A percentile compares a stretch with the other conserved stretches of the same genome.
Conservation (phyloP, 768 basidiomycete genomes). For the Pulveroboletus sp. region DNA sequence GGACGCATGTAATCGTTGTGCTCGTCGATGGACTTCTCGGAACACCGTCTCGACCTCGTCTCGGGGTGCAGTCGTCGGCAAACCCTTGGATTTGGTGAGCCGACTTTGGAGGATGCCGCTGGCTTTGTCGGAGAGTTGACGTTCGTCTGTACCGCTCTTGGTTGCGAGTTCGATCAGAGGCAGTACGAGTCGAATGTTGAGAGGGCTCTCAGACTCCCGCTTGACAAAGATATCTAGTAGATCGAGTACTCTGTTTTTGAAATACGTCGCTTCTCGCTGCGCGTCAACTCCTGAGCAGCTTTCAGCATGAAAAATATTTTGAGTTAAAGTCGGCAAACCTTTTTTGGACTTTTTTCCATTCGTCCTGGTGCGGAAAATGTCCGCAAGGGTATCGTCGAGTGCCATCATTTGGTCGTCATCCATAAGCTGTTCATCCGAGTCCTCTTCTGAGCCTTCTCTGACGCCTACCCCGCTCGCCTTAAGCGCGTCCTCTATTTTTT, state of each 20-base stretch:
- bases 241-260: slow-evolving; percentile 95
- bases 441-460: slow-evolving; percentile 51
- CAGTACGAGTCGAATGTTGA: slow-evolving; percentile 62
- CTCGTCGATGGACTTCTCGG: slow-evolving; percentile 66
- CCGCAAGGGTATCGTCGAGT: slow-evolving; percentile 87
- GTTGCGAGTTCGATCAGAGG: slow-evolving; percentile 78
- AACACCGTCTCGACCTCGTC: slow-evolving; percentile 46
- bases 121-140: slow-evolving; percentile 87
- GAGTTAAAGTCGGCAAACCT: slow-evolving; percentile 42
- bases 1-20: slow-evolving; percentile 60
- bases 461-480: slow-evolving; percentile 57
- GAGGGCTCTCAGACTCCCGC: slow-evolving; percentile 71
- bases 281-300: slow-evolving; percentile 46
- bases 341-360: slow-evolving; percentile 61
- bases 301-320: background rate
- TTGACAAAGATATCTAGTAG: slow-evolving; percentile 85
- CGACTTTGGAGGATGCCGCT: slow-evolving; percentile 73
- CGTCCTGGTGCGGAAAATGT: slow-evolving; percentile 73
- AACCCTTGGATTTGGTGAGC: slow-evolving; percentile 71
- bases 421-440: slow-evolving; percentile 65
- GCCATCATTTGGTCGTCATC: slow-evolving; percentile 99
- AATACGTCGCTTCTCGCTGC: slow-evolving; percentile 89
- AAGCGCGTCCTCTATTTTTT: slow-evolving; percentile 63
- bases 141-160: slow-evolving; percentile 69
- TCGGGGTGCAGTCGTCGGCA: slow-evolving; percentile 37